Percentiles rank a stretch among this genome's conserved stretches.
Evolutionary conservation across 164 flowering plant species (phyloP).

Genomic region (Dillenia turbinata): DNA sequence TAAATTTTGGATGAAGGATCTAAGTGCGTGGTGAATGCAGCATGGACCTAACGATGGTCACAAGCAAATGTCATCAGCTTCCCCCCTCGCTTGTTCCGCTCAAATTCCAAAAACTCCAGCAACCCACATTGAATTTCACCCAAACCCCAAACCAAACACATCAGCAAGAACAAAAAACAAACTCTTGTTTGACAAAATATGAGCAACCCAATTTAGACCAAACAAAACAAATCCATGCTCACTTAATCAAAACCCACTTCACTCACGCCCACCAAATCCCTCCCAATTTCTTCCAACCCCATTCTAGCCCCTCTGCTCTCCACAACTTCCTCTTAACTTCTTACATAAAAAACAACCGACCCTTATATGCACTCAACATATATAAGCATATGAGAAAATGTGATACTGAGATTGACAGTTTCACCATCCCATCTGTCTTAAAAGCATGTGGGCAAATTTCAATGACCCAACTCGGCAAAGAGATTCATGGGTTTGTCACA

Average conservation of each 20-base stretch:
- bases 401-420: slow-evolving; percentile 32
- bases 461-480: slow-evolving; percentile 30
- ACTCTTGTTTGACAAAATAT: slow-evolving; percentile 4
- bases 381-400: slow-evolving; percentile 38
- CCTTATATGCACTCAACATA: slow-evolving; percentile 27
- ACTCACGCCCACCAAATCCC: slow-evolving; percentile 13
- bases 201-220: slow-evolving; percentile 24
- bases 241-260: slow-evolving; percentile 39
- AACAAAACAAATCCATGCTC: slow-evolving; percentile 54
- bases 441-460: slow-evolving; percentile 43
- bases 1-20: too few species aligned
- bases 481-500: slow-evolving; percentile 45
- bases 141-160: slow-evolving; percentile 8
- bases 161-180: slow-evolving; percentile 6
- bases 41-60: slow-evolving; percentile 20
- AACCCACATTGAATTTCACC: slow-evolving; percentile 6
- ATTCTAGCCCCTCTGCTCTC: slow-evolving; percentile 27
- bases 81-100: slow-evolving; percentile 20
- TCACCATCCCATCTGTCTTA: slow-evolving; percentile 42
- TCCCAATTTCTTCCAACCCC: slow-evolving; percentile 6
- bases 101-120: slow-evolving; percentile 16
- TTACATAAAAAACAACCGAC: slow-evolving; percentile 34
- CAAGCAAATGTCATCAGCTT: slow-evolving; percentile 17
- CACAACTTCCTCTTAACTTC: slow-evolving; percentile 42
- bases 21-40: neutral